Evolutionary conservation across 345 rosid genomes (phyloP).

Genomic region (Garcia nutans): DNA sequence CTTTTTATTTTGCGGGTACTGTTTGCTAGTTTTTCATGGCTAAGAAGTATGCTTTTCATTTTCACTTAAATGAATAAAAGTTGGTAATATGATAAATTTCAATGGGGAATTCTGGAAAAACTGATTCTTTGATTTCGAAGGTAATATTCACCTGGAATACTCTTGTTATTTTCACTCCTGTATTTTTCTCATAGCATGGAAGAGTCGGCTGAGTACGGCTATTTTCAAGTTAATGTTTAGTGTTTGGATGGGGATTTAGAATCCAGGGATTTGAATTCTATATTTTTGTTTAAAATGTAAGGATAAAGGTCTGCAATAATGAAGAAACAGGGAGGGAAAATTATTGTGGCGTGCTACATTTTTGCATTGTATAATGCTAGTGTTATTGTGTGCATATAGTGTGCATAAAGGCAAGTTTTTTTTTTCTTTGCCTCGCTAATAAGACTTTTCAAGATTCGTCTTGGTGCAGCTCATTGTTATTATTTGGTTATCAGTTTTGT

Average conservation of each 20-base stretch:
- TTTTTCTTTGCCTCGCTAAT: not conserved
- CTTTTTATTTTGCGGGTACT: no score
- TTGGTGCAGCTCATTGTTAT: not conserved
- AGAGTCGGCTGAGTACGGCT: not conserved
- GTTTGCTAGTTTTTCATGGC: no score
- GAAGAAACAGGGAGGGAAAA: not conserved
- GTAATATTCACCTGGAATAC: no score
- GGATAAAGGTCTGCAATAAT: not conserved
- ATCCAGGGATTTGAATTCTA: not conserved
- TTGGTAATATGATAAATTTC: not conserved
- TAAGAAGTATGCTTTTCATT: not conserved
- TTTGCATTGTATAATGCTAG: not conserved
- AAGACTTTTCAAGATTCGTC: not conserved
- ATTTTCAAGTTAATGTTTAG: not conserved
- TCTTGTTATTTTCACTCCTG: not conserved
- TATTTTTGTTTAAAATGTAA: not conserved
- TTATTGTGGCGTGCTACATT: not conserved
- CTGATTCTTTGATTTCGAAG: not conserved
- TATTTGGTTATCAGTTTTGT: not conserved
- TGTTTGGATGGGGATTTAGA: not conserved
- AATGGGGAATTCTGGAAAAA: not conserved
- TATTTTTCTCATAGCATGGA: not conserved
- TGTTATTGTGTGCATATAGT: not conserved
- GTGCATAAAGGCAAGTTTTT: not conserved
- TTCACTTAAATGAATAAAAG: not conserved